phyloP scores from a whole-genome alignment of 305 asterid species.

The Vinca major region DNA sequence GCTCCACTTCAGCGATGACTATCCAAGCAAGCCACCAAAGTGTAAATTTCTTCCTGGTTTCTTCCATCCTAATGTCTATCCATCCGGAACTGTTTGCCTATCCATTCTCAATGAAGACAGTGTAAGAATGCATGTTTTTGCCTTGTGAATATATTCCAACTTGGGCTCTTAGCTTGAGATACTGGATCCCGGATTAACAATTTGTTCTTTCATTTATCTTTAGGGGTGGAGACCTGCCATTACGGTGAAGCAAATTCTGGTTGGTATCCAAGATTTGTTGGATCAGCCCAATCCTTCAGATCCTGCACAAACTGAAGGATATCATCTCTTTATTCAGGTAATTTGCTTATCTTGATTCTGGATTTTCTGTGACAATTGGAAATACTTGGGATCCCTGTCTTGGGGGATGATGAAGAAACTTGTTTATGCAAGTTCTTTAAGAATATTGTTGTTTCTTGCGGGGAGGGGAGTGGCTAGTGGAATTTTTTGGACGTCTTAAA shows the following conservation, averaged over 20 bases:
- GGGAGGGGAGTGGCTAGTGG: neutral
- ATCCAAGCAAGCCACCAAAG: slow-evolving; percentile 93
- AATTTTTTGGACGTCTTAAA: neutral
- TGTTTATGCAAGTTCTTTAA: too few species aligned
- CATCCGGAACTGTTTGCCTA: slow-evolving; percentile 89
- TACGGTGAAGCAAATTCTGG: slow-evolving; percentile 85
- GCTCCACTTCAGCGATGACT: slow-evolving; percentile 82
- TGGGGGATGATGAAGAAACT: neutral
- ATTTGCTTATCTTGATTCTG: slow-evolving; percentile 7
- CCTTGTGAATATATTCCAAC: neutral
- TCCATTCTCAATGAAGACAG: slow-evolving; percentile 89
- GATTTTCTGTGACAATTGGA: neutral
- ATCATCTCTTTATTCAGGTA: slow-evolving; percentile 90
- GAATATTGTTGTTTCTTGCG: too few species aligned
- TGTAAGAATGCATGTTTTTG: slow-evolving; percentile 34
- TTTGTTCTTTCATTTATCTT: slow-evolving; percentile 12
- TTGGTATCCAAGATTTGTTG: slow-evolving; percentile 84
- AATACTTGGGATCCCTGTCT: neutral
- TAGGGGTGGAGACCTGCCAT: slow-evolving; percentile 99
- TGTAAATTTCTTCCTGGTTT: slow-evolving; percentile 77
- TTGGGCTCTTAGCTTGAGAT: neutral
- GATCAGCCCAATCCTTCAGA: slow-evolving; percentile 83
- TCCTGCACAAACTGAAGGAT: slow-evolving; percentile 95
- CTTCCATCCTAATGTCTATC: slow-evolving; percentile 87
- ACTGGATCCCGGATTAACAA: neutral